Conservation (phyloP, 2,329 filamentous ascomycete species). For the Colletotrichum endophyticum region DNA sequence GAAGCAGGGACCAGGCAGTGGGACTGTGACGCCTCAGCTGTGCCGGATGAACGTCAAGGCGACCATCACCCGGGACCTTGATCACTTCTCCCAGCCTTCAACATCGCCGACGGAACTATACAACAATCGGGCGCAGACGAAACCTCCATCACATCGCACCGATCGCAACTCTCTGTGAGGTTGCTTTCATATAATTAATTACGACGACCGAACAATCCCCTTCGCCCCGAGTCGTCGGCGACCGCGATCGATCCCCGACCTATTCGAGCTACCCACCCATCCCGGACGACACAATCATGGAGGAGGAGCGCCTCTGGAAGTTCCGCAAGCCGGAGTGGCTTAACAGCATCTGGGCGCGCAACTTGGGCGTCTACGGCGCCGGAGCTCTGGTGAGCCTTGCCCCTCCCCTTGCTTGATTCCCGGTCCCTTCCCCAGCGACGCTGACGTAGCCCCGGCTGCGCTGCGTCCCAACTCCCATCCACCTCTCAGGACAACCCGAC, state of each 20-base stretch:
- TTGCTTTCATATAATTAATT: background rate
- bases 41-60: constrained; percentile 20
- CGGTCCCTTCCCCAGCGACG: background rate
- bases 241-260: background rate
- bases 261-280: background rate
- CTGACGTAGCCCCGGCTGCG: background rate
- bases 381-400: constrained; percentile 64
- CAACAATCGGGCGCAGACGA: background rate
- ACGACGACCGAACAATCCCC: background rate
- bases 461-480: background rate
- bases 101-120: background rate
- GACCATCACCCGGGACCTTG: background rate
- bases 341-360: constrained; percentile 67
- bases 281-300: constrained; percentile 45
- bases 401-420: background rate
- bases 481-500: background rate
- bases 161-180: background rate
- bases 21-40: constrained; percentile 21
- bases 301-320: constrained; percentile 71
- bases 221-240: background rate
- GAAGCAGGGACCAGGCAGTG: constrained; percentile 3
- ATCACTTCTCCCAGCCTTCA: background rate
- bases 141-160: background rate
- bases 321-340: constrained; percentile 71
- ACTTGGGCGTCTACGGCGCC: constrained; percentile 66